Conservation (phyloP, 768 basidiomycete genomes). For the Porpolomopsis calyptriformis region DNA sequence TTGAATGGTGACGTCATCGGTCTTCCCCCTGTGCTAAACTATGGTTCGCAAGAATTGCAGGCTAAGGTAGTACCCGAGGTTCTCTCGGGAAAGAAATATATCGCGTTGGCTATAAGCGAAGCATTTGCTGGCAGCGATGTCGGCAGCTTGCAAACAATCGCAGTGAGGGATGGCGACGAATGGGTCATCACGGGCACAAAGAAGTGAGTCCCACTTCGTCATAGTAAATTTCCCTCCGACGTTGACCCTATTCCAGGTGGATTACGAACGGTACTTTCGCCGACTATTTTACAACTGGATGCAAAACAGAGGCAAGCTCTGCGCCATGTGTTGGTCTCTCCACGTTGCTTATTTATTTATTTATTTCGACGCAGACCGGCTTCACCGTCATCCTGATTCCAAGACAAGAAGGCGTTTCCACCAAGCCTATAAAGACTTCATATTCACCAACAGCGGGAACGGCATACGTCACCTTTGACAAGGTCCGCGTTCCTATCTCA, state of each 20-base stretch:
- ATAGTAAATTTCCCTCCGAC: not conserved
- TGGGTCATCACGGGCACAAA: constrained; percentile 92
- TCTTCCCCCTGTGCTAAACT: constrained; percentile 85
- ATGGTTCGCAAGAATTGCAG: constrained; percentile 64
- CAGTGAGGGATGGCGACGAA: constrained; percentile 71
- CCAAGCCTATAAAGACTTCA: constrained; percentile 84
- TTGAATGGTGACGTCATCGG: constrained; percentile 76
- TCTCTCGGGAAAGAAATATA: constrained; percentile 68
- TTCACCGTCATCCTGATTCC: constrained; percentile 70
- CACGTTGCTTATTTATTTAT: not conserved
- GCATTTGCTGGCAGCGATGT: constrained; percentile 90
- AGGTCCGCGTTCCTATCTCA: constrained; percentile 68
- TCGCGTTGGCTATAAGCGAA: constrained; percentile 86
- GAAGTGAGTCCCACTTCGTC: constrained; percentile 42
- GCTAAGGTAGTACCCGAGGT: constrained; percentile 64
- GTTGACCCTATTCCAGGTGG: constrained; percentile 36
- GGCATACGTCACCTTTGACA: constrained; percentile 70
- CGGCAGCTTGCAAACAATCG: constrained; percentile 73
- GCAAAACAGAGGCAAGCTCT: constrained; percentile 49
- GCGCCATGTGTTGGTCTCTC: not conserved
- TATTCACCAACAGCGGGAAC: constrained; percentile 92
- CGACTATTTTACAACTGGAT: constrained; percentile 77
- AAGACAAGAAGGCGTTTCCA: constrained; percentile 62
- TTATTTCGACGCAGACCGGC: constrained; percentile 37
- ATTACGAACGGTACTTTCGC: constrained; percentile 82